Conservation (phyloP, 2,329 filamentous ascomycete genomes). For the Pseudovirgaria hyperparasitica region DNA sequence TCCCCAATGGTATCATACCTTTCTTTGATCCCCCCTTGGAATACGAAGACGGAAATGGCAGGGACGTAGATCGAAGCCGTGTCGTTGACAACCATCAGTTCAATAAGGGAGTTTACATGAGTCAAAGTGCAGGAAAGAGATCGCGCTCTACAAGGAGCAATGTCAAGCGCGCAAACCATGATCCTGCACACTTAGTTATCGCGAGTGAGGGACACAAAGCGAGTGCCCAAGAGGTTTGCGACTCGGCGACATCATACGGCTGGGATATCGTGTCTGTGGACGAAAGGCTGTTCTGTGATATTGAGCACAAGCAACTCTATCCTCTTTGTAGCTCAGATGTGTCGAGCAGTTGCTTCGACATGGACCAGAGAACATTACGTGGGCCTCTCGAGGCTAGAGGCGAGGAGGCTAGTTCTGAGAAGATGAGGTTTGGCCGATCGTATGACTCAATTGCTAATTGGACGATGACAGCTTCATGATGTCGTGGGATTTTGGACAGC, state of each 20-base stretch:
- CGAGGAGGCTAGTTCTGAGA: too few species aligned
- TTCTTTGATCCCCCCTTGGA: background rate
- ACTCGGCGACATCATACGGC: background rate
- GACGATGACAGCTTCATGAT: too few species aligned
- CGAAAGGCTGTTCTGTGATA: constrained; percentile 1
- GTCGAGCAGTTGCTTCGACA: background rate
- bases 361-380: background rate
- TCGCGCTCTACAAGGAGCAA: background rate
- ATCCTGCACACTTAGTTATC: too few species aligned
- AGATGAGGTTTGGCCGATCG: too few species aligned
- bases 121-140: background rate
- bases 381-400: too few species aligned
- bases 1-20: background rate
- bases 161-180: too few species aligned
- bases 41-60: background rate
- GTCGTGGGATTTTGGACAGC: too few species aligned
- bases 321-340: background rate
- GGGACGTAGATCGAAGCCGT: background rate
- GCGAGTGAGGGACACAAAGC: background rate
- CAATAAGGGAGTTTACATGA: background rate
- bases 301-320: constrained; percentile 1
- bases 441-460: too few species aligned
- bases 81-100: background rate
- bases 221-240: background rate
- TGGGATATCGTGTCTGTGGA: constrained; percentile 1